phyloP scores from a whole-genome alignment of 768 basidiomycete species.

The Gloeostereum incarnatum region DNA sequence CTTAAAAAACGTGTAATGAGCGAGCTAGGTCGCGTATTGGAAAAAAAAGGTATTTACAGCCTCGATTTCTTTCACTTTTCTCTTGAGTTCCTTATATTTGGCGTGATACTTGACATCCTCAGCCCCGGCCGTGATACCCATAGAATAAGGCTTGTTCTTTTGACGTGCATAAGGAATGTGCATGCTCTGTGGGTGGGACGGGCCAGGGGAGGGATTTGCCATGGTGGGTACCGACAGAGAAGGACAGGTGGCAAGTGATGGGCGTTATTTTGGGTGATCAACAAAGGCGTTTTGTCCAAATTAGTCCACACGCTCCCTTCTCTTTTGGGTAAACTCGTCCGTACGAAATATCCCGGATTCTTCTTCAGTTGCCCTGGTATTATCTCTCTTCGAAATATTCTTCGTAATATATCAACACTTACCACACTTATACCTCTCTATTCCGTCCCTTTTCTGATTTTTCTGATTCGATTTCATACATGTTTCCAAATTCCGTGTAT shows the following conservation, averaged over 20 bases:
- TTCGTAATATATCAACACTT: too few relatives aligned
- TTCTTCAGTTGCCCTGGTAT: too few relatives aligned
- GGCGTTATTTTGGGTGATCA: conserved; percentile 2
- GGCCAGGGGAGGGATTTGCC: conserved; percentile 55
- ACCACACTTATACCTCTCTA: too few relatives aligned
- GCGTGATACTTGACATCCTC: conserved; percentile 83
- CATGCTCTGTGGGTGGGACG: conserved; percentile 29
- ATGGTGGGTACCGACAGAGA: conserved; percentile 43
- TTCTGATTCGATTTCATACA: too few relatives aligned
- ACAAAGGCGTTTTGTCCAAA: too few relatives aligned
- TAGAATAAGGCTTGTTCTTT: conserved; percentile 37
- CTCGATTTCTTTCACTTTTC: conserved; percentile 85
- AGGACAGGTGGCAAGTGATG: conserved; percentile 25
- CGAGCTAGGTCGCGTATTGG: conserved; percentile 11
- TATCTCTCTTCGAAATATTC: too few relatives aligned
- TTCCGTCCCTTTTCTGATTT: too few relatives aligned
- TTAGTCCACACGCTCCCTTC: too few relatives aligned
- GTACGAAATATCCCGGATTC: too few relatives aligned
- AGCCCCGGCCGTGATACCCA: conserved; percentile 68
- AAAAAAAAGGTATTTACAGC: conserved; percentile 35
- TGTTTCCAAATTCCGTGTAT: too few relatives aligned
- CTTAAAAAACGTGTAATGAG: conserved; percentile 25
- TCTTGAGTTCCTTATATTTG: conserved; percentile 83
- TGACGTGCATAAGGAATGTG: conserved; percentile 18
- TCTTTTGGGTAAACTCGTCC: too few relatives aligned